phyloP scores from a whole-genome alignment of 352 stramenopile species.

The Phytophthora idaei region DNA sequence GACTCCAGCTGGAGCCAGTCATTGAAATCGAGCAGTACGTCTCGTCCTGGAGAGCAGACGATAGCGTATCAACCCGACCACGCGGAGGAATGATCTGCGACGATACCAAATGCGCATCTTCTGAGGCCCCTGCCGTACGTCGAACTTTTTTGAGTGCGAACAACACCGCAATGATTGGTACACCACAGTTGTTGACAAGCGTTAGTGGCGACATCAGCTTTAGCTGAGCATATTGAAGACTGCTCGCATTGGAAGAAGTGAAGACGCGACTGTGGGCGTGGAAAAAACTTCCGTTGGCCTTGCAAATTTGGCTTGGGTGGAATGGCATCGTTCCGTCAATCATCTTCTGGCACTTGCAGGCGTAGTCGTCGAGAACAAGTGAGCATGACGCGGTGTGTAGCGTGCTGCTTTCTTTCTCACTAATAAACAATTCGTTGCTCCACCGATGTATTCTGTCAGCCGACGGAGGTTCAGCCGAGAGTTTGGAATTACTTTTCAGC shows the following conservation, averaged over 20 bases:
- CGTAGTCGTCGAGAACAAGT: constrained; percentile 71
- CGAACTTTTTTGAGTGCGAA: constrained; percentile 86
- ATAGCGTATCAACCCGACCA: constrained; percentile 59
- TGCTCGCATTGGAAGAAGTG: constrained; percentile 68
- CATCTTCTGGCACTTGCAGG: constrained; percentile 81
- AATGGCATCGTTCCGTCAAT: constrained; percentile 76
- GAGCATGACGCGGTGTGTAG: constrained; percentile 72
- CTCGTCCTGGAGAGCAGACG: constrained; percentile 73
- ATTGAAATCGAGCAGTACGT: constrained; percentile 83
- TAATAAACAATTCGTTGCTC: constrained; percentile 84
- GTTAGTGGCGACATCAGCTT: constrained; percentile 66
- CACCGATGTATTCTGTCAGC: constrained; percentile 63
- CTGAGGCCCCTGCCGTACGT: constrained; percentile 47
- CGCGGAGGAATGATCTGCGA: constrained; percentile 63
- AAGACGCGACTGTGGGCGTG: constrained; percentile 68
- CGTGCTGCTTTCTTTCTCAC: constrained; percentile 61
- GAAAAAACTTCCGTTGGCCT: constrained; percentile 75
- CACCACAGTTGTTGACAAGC: constrained; percentile 82
- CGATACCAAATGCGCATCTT: constrained; percentile 78
- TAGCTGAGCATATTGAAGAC: constrained; percentile 71
- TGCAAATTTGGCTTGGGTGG: constrained; percentile 72
- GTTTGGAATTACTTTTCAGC: constrained; percentile 2
- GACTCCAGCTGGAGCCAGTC: constrained; percentile 81
- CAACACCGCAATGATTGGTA: constrained; percentile 66
- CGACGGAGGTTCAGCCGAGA: constrained; percentile 22